These are phyloP conservation scores for Monosporascus sp. DNA, from an alignment of 2,329 filamentous ascomycete genomes.

Conservation along the genomic window DNA sequence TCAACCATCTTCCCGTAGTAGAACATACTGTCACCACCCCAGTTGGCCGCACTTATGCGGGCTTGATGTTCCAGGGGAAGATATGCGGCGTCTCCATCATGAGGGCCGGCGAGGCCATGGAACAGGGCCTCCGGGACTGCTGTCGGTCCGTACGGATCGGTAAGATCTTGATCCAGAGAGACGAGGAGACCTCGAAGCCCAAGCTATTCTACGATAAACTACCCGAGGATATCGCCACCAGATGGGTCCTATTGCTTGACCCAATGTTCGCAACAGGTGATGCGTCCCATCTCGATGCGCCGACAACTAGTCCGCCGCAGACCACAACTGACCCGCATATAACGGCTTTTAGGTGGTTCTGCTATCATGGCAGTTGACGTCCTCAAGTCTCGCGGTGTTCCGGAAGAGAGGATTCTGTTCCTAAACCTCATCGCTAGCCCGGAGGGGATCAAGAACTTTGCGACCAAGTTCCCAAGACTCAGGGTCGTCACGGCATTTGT, in stretches of 20 bases:
- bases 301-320: background rate
- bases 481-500: conserved; percentile 94
- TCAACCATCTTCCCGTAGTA: conserved; percentile 92
- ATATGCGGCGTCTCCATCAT: conserved; percentile 99
- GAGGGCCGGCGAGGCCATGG: conserved; percentile 97
- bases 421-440: conserved; percentile 97
- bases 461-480: conserved; percentile 80
- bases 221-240: conserved; percentile 82
- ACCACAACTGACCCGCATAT: conserved; percentile 8
- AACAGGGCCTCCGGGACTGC: conserved; percentile 92
- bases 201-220: conserved; percentile 98
- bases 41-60: conserved; percentile 79
- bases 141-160: conserved; percentile 97
- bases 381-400: conserved; percentile 81
- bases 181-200: conserved; percentile 88
- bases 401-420: conserved; percentile 92
- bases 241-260: conserved; percentile 91
- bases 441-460: conserved; percentile 84
- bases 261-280: conserved; percentile 98
- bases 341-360: conserved; percentile 64
- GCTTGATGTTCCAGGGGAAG: conserved; percentile 93
- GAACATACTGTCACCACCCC: conserved; percentile 87
- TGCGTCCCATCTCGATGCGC: conserved; percentile 13
- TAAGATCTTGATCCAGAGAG: conserved; percentile 95
- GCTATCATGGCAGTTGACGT: conserved; percentile 97